Percentiles rank a stretch among this genome's conserved stretches.
These are phyloP conservation scores for Candida berthetii DNA, from an alignment of 805 yeast species.

Conservation along the genomic window DNA sequence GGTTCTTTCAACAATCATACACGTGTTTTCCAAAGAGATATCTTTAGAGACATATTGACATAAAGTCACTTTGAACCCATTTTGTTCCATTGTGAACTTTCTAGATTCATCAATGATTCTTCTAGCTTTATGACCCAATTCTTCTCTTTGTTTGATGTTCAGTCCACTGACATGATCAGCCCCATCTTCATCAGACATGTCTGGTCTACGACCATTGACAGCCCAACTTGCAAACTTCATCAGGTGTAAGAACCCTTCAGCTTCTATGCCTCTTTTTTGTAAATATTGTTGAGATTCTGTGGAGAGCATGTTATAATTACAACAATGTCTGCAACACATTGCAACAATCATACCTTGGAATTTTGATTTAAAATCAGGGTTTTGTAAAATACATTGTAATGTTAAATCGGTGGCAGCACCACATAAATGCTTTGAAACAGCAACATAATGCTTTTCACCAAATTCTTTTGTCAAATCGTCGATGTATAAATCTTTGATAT, in stretches of 20 bases:
- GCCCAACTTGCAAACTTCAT: slow-evolving; percentile 84
- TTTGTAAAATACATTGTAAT: slow-evolving; percentile 50
- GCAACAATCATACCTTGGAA: slow-evolving; percentile 70
- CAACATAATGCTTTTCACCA: slow-evolving; percentile 31
- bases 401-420: slow-evolving; percentile 94
- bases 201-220: slow-evolving; percentile 57
- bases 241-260: slow-evolving; percentile 37
- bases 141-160: slow-evolving; percentile 41
- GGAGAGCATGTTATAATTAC: slow-evolving; percentile 53
- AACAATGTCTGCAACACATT: slow-evolving; percentile 89
- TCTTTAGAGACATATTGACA: slow-evolving; percentile 52
- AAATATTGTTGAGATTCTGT: slow-evolving; percentile 16
- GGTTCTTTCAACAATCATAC: slow-evolving; percentile 29
- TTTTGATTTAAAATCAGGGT: slow-evolving; percentile 19
- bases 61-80: slow-evolving; percentile 39
- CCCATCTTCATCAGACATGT: slow-evolving; percentile 29
- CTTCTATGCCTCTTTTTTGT: slow-evolving; percentile 17
- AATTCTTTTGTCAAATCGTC: slow-evolving; percentile 29
- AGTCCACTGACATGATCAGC: slow-evolving; percentile 42
- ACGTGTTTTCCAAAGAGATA: slow-evolving; percentile 67
- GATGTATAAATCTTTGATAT: slow-evolving; percentile 69
- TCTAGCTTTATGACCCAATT: slow-evolving; percentile 63
- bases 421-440: slow-evolving; percentile 83
- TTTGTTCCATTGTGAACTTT: slow-evolving; percentile 34
- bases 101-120: slow-evolving; percentile 73